Evolutionary conservation across 306 rosid species (phyloP).

Genomic region (Quillaja saponaria): DNA sequence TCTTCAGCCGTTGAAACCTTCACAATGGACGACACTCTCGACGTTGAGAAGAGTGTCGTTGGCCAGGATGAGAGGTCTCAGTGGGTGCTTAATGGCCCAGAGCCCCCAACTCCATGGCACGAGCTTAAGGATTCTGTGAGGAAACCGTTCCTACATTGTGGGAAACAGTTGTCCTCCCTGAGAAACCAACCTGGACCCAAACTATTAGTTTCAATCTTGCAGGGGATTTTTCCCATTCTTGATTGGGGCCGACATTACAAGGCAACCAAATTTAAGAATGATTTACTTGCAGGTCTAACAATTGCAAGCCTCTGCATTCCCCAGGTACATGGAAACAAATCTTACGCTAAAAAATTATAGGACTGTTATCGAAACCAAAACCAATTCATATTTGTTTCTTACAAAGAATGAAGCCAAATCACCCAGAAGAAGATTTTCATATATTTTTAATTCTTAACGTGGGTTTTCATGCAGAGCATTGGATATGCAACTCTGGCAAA

Average conservation of each 20-base stretch:
- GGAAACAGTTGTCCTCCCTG: constrained; percentile 20
- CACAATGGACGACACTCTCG: constrained; percentile 23
- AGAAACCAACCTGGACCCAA: constrained; percentile 20
- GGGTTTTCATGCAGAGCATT: constrained; percentile 62
- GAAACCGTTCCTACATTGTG: constrained; percentile 19
- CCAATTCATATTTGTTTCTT: neutral
- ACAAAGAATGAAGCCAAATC: neutral
- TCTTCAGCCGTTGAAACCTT: constrained; percentile 20
- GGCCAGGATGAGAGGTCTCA: constrained; percentile 25
- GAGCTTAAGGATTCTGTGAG: constrained; percentile 22
- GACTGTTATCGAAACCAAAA: neutral
- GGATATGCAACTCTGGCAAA: constrained; percentile 87
- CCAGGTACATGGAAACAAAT: constrained; percentile 21
- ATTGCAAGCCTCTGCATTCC: constrained; percentile 52
- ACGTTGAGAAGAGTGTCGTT: constrained; percentile 27
- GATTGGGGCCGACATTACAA: constrained; percentile 42
- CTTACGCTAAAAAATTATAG: neutral
- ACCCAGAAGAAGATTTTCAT: neutral
- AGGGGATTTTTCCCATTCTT: constrained; percentile 43
- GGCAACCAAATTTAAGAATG: constrained; percentile 39
- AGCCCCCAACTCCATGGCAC: constrained; percentile 40
- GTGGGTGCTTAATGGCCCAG: constrained; percentile 50
- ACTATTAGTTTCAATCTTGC: constrained; percentile 25
- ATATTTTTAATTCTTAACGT: neutral
- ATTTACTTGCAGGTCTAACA: constrained; percentile 50